These are phyloP conservation scores for Lasiosphaeria ovina DNA, from an alignment of 495 filamentous ascomycete species.

Conservation along the genomic window DNA sequence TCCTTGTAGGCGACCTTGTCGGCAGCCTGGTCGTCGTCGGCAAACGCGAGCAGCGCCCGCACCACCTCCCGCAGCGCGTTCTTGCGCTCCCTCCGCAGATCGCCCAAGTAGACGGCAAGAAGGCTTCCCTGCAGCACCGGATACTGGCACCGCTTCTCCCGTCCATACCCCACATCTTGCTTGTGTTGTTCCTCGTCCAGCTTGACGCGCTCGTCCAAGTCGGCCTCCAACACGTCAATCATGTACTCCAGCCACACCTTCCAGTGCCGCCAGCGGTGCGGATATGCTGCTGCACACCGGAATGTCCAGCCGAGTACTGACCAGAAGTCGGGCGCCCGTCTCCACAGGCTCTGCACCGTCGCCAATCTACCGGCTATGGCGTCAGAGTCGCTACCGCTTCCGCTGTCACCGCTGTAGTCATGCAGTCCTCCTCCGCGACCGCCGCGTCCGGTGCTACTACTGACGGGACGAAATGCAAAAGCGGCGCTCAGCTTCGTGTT, in stretches of 20 bases:
- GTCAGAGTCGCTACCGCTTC: constrained; percentile 29
- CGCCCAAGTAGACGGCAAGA: constrained; percentile 25
- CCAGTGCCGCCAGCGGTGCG: constrained; percentile 79
- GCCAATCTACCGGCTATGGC: constrained; percentile 54
- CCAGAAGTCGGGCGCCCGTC: constrained; percentile 81
- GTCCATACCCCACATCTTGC: not conserved
- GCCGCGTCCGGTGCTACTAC: not conserved
- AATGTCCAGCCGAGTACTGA: constrained; percentile 88
- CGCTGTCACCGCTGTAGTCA: not conserved
- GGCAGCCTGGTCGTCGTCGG: constrained; percentile 34
- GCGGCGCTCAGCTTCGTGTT: constrained; percentile 41
- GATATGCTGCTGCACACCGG: constrained; percentile 74
- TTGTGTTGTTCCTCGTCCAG: constrained; percentile 29
- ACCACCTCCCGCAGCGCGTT: constrained; percentile 40
- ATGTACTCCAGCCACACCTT: constrained; percentile 76
- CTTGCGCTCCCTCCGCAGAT: constrained; percentile 32
- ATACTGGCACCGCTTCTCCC: constrained; percentile 9
- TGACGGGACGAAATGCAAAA: constrained; percentile 26
- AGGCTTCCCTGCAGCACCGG: constrained; percentile 34
- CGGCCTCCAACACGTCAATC: constrained; percentile 71
- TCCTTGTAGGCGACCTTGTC: constrained; percentile 44
- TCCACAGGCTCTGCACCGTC: constrained; percentile 66
- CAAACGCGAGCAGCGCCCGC: constrained; percentile 38
- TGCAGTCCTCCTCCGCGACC: not conserved
- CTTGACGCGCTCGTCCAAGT: constrained; percentile 60